These are phyloP conservation scores for Pythium guiyangense DNA, from an alignment of 352 stramenopile genomes.

Conservation along the genomic window DNA sequence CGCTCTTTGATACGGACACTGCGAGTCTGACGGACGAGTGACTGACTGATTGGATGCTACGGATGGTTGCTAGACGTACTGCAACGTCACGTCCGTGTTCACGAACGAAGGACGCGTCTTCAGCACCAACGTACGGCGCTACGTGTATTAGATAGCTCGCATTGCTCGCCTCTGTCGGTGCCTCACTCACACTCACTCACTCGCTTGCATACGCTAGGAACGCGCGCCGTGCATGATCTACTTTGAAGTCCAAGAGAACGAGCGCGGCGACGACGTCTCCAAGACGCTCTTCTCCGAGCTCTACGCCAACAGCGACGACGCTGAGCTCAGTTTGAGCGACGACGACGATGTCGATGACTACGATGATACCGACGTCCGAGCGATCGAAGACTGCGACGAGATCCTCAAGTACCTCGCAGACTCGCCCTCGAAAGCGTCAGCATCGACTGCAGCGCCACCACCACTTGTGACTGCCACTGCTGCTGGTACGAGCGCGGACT, in stretches of 20 bases:
- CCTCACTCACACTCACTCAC: not conserved
- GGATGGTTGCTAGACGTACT: conserved; percentile 34
- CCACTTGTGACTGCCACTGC: not conserved
- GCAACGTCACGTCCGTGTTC: conserved; percentile 53
- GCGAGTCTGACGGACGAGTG: not conserved
- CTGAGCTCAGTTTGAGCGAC: not conserved
- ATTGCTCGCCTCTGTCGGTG: not conserved
- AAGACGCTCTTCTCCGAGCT: conserved; percentile 60
- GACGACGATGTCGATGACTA: conserved; percentile 4
- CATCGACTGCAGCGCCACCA: not conserved
- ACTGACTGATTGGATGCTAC: not conserved
- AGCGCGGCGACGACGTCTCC: conserved; percentile 46
- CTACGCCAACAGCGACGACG: conserved; percentile 32
- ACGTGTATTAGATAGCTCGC: conserved; percentile 1
- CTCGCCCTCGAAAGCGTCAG: not conserved
- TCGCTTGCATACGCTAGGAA: conserved; percentile 31
- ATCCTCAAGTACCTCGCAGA: conserved; percentile 15
- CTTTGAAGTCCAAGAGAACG: conserved; percentile 57
- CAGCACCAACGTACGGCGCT: conserved; percentile 51
- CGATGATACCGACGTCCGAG: conserved; percentile 6
- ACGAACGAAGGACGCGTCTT: conserved; percentile 69
- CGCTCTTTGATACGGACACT: not conserved
- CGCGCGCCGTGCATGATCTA: conserved; percentile 70
- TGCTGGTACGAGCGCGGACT: not conserved
- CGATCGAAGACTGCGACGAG: conserved; percentile 7